phyloP scores from a whole-genome alignment of 345 rosid genomes.

The Balakata baccata region DNA sequence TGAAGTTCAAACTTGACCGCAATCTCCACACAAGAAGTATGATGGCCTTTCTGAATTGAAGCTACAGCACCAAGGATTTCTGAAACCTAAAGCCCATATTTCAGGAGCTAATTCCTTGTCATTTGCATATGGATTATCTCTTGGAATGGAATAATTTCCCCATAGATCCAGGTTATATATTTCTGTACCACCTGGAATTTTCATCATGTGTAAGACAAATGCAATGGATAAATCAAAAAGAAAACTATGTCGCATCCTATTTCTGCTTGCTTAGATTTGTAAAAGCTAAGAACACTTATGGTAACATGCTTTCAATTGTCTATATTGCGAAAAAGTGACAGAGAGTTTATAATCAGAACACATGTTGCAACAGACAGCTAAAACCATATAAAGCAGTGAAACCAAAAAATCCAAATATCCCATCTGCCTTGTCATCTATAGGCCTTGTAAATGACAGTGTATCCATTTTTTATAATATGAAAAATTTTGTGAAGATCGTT shows the following conservation, averaged over 20 bases:
- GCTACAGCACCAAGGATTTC: slow-evolving; percentile 71
- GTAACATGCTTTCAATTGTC: too few relatives aligned
- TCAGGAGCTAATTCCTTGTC: slow-evolving; percentile 54
- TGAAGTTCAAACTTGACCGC: slow-evolving; percentile 19
- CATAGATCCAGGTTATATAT: slow-evolving; percentile 41
- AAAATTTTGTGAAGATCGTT: too few relatives aligned
- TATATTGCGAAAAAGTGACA: too few relatives aligned
- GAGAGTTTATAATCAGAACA: too few relatives aligned
- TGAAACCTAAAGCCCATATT: slow-evolving; percentile 59
- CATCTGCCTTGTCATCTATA: too few relatives aligned
- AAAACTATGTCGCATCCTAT: not conserved
- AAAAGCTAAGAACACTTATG: not conserved
- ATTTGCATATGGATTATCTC: slow-evolving; percentile 55
- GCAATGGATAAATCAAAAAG: not conserved
- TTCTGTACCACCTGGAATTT: slow-evolving; percentile 26
- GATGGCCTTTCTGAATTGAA: slow-evolving; percentile 59
- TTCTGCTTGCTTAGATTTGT: not conserved
- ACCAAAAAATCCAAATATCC: too few relatives aligned
- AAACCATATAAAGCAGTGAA: too few relatives aligned
- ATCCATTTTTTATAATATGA: too few relatives aligned
- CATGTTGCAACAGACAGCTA: too few relatives aligned
- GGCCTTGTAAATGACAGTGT: too few relatives aligned
- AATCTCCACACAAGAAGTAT: slow-evolving; percentile 50
- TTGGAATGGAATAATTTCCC: slow-evolving; percentile 72
- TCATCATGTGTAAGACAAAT: not conserved